Conservation (phyloP, 2,329 filamentous ascomycete species). For the Magnaporthiopsis rhizophila region DNA sequence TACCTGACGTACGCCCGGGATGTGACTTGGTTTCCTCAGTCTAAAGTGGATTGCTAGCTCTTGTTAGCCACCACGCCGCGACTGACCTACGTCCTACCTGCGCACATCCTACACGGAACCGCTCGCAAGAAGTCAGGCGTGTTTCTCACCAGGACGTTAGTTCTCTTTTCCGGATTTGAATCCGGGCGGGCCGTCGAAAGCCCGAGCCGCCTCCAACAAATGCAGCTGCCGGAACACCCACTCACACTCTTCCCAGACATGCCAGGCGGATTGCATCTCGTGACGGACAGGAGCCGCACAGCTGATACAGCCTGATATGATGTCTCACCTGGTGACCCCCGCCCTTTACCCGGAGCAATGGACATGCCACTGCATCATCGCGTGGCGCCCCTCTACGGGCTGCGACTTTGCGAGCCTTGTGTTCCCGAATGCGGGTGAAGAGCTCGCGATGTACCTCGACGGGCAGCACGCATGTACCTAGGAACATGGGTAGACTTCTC, state of each 20-base stretch:
- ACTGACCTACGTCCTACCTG: too few relatives aligned
- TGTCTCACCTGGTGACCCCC: not conserved
- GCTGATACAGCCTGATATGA: not conserved
- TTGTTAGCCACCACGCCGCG: too few relatives aligned
- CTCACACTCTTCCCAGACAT: not conserved
- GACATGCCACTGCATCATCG: not conserved
- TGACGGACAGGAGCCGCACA: not conserved
- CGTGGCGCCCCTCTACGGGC: not conserved
- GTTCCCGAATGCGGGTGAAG: not conserved
- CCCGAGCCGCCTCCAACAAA: not conserved
- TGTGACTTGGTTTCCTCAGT: too few relatives aligned
- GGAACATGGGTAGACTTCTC: not conserved
- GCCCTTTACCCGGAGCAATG: not conserved
- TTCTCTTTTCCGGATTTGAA: too few relatives aligned
- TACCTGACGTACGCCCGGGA: too few relatives aligned
- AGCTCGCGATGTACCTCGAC: not conserved
- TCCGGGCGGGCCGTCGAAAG: too few relatives aligned
- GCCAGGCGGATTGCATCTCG: not conserved
- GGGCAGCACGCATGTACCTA: too few relatives aligned
- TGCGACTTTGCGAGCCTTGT: not conserved
- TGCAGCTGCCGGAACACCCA: not conserved
- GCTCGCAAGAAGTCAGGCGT: too few relatives aligned
- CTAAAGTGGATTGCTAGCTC: too few relatives aligned
- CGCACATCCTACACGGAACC: too few relatives aligned
- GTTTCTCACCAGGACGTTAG: too few relatives aligned